These are phyloP conservation scores for Daphne laureola DNA, from an alignment of 441 rosid genomes.

Conservation along the genomic window DNA sequence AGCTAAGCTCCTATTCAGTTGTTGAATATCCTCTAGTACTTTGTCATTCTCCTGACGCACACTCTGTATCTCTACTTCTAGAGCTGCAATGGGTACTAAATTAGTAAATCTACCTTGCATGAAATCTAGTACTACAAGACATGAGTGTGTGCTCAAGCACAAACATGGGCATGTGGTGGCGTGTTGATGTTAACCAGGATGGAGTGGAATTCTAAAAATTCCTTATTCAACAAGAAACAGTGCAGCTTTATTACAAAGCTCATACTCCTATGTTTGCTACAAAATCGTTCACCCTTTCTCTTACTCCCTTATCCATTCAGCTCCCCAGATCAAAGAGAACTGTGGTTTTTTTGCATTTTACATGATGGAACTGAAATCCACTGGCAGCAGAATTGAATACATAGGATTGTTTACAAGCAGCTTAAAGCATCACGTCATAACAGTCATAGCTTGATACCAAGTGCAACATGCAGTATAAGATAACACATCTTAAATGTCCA, in stretches of 20 bases:
- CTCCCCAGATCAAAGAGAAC: no score
- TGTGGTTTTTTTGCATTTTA: not conserved
- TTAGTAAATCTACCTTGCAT: not conserved
- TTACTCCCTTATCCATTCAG: no score
- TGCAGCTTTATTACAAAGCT: not conserved
- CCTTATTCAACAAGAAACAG: not conserved
- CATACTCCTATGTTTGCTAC: no score
- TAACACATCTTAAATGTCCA: no score
- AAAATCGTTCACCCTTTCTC: no score
- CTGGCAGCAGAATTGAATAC: not conserved
- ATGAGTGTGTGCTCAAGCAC: not conserved
- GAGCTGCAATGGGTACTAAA: constrained; percentile 26
- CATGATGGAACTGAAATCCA: not conserved
- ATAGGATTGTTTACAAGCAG: not conserved
- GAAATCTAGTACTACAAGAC: not conserved
- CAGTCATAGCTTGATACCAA: no score
- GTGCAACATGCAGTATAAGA: no score
- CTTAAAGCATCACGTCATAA: not conserved
- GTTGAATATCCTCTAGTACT: constrained; percentile 35
- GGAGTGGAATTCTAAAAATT: not conserved
- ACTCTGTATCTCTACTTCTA: constrained; percentile 29
- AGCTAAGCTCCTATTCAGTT: constrained; percentile 23
- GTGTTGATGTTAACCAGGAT: not conserved
- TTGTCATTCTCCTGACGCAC: constrained; percentile 34
- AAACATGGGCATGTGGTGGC: no score